Conservation (phyloP, 2,329 filamentous ascomycete species). For the Lizonia empirigonia region DNA sequence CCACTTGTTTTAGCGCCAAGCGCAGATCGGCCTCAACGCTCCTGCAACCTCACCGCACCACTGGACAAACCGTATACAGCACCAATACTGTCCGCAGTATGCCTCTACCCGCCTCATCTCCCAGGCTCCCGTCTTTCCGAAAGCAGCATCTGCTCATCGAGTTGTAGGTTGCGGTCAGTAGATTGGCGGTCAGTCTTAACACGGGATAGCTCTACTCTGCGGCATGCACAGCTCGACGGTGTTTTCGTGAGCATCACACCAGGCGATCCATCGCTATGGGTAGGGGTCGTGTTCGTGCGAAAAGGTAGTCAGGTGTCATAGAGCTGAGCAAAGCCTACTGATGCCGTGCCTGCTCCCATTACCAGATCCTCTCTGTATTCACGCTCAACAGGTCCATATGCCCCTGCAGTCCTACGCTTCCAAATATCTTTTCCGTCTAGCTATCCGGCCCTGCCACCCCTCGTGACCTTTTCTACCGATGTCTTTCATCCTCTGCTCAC, state of each 20-base stretch:
- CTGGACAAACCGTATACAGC: not conserved
- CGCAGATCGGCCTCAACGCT: constrained; percentile 19
- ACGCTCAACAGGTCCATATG: constrained; percentile 75
- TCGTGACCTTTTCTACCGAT: constrained; percentile 87
- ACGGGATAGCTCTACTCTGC: constrained; percentile 71
- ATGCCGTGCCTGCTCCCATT: constrained; percentile 13
- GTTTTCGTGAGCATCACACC: constrained; percentile 85
- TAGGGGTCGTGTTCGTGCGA: constrained; percentile 87
- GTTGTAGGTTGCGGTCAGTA: constrained; percentile 65
- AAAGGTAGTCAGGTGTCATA: constrained; percentile 65
- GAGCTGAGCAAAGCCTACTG: constrained; percentile 19
- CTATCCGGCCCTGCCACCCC: constrained; percentile 79
- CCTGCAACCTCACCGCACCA: constrained; percentile 11
- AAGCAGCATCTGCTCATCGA: constrained; percentile 79
- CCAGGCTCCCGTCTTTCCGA: constrained; percentile 58
- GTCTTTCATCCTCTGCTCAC: constrained; percentile 95
- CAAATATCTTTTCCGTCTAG: constrained; percentile 83
- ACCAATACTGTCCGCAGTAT: constrained; percentile 10
- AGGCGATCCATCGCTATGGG: constrained; percentile 81
- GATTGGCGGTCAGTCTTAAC: constrained; percentile 33
- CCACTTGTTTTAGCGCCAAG: constrained; percentile 3
- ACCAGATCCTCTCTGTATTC: constrained; percentile 26
- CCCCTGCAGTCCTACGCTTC: constrained; percentile 85
- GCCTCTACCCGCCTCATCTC: constrained; percentile 19
- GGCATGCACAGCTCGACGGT: constrained; percentile 81